Evolutionary conservation across 208 protist genomes (phyloP), one percentile per base, ranked within the genome.

Genomic region (Leishmania turanica): DNA sequence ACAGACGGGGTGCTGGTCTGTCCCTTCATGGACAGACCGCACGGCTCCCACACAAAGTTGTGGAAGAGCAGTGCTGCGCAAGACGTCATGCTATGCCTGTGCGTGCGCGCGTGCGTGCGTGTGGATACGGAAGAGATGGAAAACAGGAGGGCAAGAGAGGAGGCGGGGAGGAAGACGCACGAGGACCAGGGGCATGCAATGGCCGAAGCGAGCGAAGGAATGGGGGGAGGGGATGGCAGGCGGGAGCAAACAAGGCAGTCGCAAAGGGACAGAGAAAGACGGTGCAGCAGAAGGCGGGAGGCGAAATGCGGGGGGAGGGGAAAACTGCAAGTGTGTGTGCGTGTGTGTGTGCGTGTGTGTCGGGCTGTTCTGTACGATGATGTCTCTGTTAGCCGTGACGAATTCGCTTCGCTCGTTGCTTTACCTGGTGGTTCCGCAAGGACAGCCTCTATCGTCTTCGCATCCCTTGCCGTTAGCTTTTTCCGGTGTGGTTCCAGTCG

Each of bases 41-140:
- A 51, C 78, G 82, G 82, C 77, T 60, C 73, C 82, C 82, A 86
- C 56, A 86, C 56, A 69, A 82, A 86, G 47, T 71, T 75, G 58
- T 75, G 82, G 68, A 86, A 86, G 11, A 86, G 82, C 82, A 72
- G 91, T 88, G 87, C 96, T 92, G 81, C 94, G 87, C 68, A 95
- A 89, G 78, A 95, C 84, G 56, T 81, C 88, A 77, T 89, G 27
- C 2, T 49, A 31, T 68, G 54, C 40, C 54, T 40, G 34, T 66
- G 53, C 17, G 73, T 31, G 40, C 11, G 40, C 31, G 53, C 42
- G n/a, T 31, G 40, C 11, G 40, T 47, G 53, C 42, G 11, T 37
- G 49, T 71, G 37, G 51, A 15, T 73, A 17, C 19, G 68, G 0
- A 8, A n/a, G 40, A 0, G 11, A 72, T 1, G n/a, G n/a, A 24